These are phyloP conservation scores for Cryptosporidium viatorum DNA, from an alignment of 169 alveolate genomes.

Conservation along the genomic window DNA sequence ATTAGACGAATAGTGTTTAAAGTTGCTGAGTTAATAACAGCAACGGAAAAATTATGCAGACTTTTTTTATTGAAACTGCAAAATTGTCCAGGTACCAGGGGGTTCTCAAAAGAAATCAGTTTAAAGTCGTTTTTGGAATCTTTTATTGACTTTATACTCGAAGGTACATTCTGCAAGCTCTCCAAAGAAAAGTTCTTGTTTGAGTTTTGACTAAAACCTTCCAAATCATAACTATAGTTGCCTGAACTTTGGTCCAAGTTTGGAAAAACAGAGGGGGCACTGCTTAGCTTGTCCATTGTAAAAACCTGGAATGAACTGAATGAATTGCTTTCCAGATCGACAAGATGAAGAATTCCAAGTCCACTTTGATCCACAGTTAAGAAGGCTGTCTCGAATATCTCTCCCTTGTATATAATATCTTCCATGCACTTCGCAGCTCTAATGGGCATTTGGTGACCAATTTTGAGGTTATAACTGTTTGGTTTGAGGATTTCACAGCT, in stretches of 20 bases:
- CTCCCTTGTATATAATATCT: neutral
- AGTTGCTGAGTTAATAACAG: slow-evolving; percentile 9
- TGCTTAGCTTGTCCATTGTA: neutral
- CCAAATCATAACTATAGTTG: neutral
- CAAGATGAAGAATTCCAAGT: slow-evolving; percentile 27
- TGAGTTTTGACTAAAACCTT: neutral
- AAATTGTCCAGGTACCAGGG: slow-evolving; percentile 28
- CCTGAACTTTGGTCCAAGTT: slow-evolving; percentile 16
- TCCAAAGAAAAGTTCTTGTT: slow-evolving; percentile 12
- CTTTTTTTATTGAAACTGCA: neutral
- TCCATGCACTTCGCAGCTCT: slow-evolving; percentile 15
- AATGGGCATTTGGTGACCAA: slow-evolving; percentile 32
- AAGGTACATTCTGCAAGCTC: slow-evolving; percentile 52
- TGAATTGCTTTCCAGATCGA: neutral
- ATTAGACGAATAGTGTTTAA: slow-evolving; percentile 44
- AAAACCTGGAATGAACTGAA: neutral
- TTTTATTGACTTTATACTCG: slow-evolving; percentile 29
- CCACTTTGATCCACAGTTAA: slow-evolving; percentile 53
- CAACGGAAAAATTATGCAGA: neutral
- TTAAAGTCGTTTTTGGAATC: slow-evolving; percentile 14
- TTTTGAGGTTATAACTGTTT: neutral
- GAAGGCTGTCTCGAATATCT: slow-evolving; percentile 6
- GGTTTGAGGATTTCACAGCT: neutral
- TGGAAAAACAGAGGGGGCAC: slow-evolving; percentile 35
- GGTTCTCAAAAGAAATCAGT: slow-evolving; percentile 18